These are phyloP conservation scores for Cardamine occulta DNA, from an alignment of 345 rosid genomes.

Conservation along the genomic window DNA sequence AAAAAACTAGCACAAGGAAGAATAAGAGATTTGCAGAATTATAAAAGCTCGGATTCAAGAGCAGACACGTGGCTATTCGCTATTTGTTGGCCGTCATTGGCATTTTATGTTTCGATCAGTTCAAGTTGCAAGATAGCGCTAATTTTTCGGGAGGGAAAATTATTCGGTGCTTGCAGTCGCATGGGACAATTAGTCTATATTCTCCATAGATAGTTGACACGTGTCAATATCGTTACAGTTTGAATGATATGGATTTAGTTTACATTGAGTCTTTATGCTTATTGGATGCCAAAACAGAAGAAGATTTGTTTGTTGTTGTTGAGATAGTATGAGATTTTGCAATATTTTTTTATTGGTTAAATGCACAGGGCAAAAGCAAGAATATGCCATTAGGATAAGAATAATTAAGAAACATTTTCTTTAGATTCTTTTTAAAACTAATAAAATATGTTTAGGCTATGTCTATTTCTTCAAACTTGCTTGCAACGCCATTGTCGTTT, in stretches of 20 bases:
- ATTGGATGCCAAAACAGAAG: not conserved
- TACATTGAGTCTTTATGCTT: too few relatives aligned
- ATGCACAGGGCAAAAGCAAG: not conserved
- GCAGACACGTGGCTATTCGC: not conserved
- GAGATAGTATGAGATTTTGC: not conserved
- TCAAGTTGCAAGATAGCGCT: slow-evolving; percentile 6
- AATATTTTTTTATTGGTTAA: not conserved
- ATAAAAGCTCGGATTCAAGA: not conserved
- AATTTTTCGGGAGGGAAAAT: not conserved
- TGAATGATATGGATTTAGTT: too few relatives aligned
- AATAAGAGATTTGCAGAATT: not conserved
- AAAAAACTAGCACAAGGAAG: not conserved
- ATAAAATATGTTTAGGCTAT: not conserved
- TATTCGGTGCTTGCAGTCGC: not conserved
- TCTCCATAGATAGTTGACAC: not conserved
- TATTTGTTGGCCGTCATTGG: slow-evolving; percentile 29
- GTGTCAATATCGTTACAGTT: too few relatives aligned
- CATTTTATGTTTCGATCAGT: slow-evolving; percentile 15
- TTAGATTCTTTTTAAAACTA: not conserved
- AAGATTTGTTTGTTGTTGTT: not conserved
- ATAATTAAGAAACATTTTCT: not conserved
- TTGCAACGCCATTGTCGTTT: slow-evolving; percentile 30
- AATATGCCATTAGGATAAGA: not conserved
- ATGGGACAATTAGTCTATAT: not conserved
- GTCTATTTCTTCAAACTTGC: slow-evolving; percentile 8